Percentiles rank a stretch among this genome's conserved stretches.
phyloP scores from a whole-genome alignment of 352 stramenopile species.

The Peronosclerospora sorghi region DNA sequence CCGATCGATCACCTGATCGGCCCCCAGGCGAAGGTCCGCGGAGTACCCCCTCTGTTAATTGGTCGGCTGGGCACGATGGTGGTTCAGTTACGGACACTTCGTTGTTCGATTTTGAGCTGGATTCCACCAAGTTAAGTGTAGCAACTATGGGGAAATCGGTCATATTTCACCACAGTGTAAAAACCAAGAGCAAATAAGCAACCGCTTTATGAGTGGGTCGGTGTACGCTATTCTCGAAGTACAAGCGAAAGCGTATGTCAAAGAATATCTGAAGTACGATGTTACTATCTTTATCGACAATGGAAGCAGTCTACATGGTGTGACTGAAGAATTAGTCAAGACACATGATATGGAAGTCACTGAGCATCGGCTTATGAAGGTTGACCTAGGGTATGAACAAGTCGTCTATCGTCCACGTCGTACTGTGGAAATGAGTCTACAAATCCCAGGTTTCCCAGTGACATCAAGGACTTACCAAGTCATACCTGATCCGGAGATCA shows the following conservation, averaged over 20 bases:
- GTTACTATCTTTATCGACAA: slow-evolving; percentile 2
- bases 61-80: no score
- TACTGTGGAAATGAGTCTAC: not conserved
- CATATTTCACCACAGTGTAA: not conserved
- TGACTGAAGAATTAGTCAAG: not conserved
- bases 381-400: slow-evolving; percentile 3
- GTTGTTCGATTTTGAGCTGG: no score
- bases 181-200: not conserved
- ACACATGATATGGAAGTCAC: not conserved
- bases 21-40: no score
- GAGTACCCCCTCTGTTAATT: no score
- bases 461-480: not conserved
- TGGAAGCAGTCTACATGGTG: slow-evolving; percentile 1
- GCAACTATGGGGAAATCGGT: slow-evolving; percentile 1
- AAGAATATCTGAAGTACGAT: not conserved
- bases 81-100: no score
- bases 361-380: not conserved
- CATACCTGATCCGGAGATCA: not conserved
- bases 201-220: not conserved
- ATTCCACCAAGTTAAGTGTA: no score
- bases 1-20: no score
- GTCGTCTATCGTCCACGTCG: not conserved
- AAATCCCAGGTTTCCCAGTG: slow-evolving; percentile 1
- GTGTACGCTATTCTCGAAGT: not conserved
- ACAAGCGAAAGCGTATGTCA: not conserved